Evolutionary conservation across 345 rosid species (phyloP), one percentile per base, ranked within the genome.

Genomic region (Ceriops zippeliana): DNA sequence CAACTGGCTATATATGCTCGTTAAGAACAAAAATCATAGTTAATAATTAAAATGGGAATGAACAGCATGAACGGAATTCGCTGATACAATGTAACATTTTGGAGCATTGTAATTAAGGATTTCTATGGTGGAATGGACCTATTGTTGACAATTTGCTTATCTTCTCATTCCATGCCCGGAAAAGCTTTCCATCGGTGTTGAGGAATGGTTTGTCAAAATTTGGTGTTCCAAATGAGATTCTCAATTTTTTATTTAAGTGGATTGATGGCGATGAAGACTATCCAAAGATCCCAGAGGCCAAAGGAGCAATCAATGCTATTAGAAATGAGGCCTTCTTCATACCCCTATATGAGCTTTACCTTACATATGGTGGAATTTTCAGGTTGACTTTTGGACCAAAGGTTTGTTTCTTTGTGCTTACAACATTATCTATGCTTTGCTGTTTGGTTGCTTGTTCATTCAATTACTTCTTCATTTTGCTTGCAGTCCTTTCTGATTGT

Each of bases 281-380:
- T 76, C 86, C 74, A 6, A 87, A 88, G 79, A 67, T 93, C 75
- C 98, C 98, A 3, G 93, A 84, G 79, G 97, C 93, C 0, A 91
- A 88, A 78, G 98, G 97, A 10, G 53, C 84, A 2, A 54, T 88
- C 46, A 78, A 74, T 24, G 90, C 97, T 47, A 71, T 93, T n/a
- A 83, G 89, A 1, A 89, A 81, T 57, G 96, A 89, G 80, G 88
- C 98, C 63, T 93, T 93, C 83, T 93, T 93, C 79, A 80, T 93
- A 51, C 96, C 98, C 72, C 75, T 93, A 66, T 88, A 93, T 63
- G 90, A 89, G 83, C 92, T 93, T 69, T 89, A 84, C 79, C 95
- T 93, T 80, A 85, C 87, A 8, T 93, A 93, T 75, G 98, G 98
- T 76, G 97, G 96, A 20, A 91, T 91, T 70, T 93, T 93, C 82